Base-by-base conservation (phyloP, 129 eudicot species). In the Flaveria brownii region DNA sequence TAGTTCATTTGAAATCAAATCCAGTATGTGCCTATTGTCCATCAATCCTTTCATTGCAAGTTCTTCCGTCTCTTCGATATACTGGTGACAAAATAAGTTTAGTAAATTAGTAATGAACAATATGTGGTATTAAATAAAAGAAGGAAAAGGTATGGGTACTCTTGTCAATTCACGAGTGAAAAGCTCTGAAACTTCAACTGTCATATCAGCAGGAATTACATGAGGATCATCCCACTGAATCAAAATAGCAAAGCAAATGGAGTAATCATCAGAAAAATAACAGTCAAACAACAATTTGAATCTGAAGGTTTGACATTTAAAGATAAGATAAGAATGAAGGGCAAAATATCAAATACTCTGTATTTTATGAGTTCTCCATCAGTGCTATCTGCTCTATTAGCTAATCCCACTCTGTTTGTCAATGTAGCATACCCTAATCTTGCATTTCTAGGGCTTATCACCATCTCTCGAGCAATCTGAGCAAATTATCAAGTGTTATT, bases 391-490 rank as follows among this genome's bases (percentile, higher is more conserved):
- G 95, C 86, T 70, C 75, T 86, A 72, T 90, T 91, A 73, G 59
- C 67, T 74, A 88, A 70, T 60, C 92, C 96, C 47, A 87, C 72
- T 80, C 89, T 89, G 76, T 80, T 94, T 4, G 98, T 94, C 91
- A 94, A 85, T 45, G 90, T 83, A 72, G 93, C 87, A 74, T 84
- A 91, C 79, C 93, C 98, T 75, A 94, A 75, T 75, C 90, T 88
- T 76, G 89, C 71, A 81, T 94, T 94, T 80, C 88, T 84, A 57
- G 97, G 98, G 90, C 98, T 91, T 52, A 94, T 91, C 75, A 94
- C 98, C 97, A 94, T 87, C 73, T 94, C 98, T 77, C 98, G 86
- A 76, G 98, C 97, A 74, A 94, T 84, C 98, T 94, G 83, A 76
- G 20, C 72, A 75, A 54, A 78, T 12, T 15, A 28, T 47, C 66